Percentiles rank a stretch among this genome's conserved stretches.
Conservation (phyloP, 2,329 filamentous ascomycete genomes). For the Trichothecium roseum region DNA sequence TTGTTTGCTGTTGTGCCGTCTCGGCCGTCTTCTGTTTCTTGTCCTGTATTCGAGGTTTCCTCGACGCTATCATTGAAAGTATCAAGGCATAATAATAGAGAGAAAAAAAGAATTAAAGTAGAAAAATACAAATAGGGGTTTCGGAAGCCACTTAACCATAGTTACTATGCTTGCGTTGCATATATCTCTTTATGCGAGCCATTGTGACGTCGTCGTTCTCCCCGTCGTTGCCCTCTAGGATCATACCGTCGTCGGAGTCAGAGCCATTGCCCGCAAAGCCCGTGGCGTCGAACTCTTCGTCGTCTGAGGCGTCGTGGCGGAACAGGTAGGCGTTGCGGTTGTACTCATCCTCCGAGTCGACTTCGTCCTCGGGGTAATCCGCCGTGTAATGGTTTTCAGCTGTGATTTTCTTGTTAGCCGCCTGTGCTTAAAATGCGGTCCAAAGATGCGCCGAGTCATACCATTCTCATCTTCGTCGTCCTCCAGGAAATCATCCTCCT, state of each 20-base stretch:
- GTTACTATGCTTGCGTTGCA: constrained; percentile 14
- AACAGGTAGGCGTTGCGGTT: constrained; percentile 45
- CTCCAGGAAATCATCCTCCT: constrained; percentile 47
- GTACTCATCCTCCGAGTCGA: constrained; percentile 52
- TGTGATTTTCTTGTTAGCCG: constrained; percentile 13
- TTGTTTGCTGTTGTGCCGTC: constrained; percentile 4
- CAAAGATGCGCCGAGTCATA: constrained; percentile 17
- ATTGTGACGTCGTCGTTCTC: constrained; percentile 24
- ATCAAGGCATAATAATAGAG: no score
- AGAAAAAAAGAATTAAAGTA: no score
- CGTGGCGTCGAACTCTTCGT: constrained; percentile 37
- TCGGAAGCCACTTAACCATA: no score
- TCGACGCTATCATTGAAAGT: no score
- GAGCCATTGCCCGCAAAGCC: no score
- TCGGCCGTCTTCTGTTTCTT: constrained; percentile 2
- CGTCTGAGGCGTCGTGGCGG: constrained; percentile 41
- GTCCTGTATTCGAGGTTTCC: not conserved
- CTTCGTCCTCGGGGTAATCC: constrained; percentile 73
- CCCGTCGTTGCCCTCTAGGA: constrained; percentile 27
- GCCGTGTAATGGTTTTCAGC: constrained; percentile 71
- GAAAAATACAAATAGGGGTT: no score
- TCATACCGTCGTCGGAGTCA: constrained; percentile 24
- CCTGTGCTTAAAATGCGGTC: not conserved
- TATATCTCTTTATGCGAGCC: constrained; percentile 26
- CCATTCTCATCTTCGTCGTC: constrained; percentile 59